A percentile compares a stretch with the other conserved stretches of the same genome.
Conservation (phyloP, 805 yeast genomes). For the Lachancea kluyveri region DNA sequence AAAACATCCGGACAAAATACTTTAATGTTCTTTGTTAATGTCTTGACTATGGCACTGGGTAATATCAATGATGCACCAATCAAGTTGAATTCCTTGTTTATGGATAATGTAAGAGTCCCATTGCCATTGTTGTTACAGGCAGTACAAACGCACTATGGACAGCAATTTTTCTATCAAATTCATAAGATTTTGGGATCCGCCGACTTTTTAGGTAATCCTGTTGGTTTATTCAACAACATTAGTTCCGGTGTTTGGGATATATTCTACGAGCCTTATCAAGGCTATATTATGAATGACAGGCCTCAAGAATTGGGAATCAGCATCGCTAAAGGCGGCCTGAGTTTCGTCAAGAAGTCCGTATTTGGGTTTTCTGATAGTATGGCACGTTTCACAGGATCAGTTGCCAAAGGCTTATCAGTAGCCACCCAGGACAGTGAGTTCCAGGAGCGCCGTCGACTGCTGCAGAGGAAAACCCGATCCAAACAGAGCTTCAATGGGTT, state of each 20-base stretch:
- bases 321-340: slow-evolving; percentile 90
- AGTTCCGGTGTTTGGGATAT: slow-evolving; percentile 95
- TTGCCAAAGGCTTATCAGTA: slow-evolving; percentile 89
- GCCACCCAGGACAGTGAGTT: slow-evolving; percentile 83
- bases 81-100: slow-evolving; percentile 73
- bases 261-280: slow-evolving; percentile 96
- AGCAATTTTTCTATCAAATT: slow-evolving; percentile 84
- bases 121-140: slow-evolving; percentile 63
- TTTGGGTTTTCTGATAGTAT: slow-evolving; percentile 93
- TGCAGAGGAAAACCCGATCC: slow-evolving; percentile 71
- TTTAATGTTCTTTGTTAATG: slow-evolving; percentile 70
- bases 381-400: slow-evolving; percentile 86
- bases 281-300: slow-evolving; percentile 86
- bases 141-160: slow-evolving; percentile 80
- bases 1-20: slow-evolving; percentile 30
- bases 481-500: slow-evolving; percentile 81
- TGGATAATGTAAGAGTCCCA: slow-evolving; percentile 88
- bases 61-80: slow-evolving; percentile 97
- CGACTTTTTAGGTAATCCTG: slow-evolving; percentile 94
- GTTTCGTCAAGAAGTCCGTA: slow-evolving; percentile 89
- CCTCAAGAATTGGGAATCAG: slow-evolving; percentile 96
- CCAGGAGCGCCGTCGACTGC: slow-evolving; percentile 74
- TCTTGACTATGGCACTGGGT: slow-evolving; percentile 93
- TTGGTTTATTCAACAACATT: slow-evolving; percentile 87
- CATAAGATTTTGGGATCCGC: slow-evolving; percentile 95